Evolutionary conservation across 1,284 basidiomycete genomes (phyloP).

Genomic region (Ganoderma lingzhi): DNA sequence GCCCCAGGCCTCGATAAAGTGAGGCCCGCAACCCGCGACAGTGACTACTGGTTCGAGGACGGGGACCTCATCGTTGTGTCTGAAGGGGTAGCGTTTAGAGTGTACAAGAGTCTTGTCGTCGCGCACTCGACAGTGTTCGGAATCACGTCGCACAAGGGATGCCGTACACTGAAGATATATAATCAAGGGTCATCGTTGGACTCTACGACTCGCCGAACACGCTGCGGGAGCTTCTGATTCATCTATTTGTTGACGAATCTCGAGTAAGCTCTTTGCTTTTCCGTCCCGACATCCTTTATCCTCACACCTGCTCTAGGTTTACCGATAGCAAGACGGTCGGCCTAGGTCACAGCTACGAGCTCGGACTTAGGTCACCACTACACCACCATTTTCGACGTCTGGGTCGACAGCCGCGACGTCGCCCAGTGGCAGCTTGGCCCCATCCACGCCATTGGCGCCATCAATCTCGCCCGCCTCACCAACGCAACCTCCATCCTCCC

Average conservation of each 20-base stretch:
- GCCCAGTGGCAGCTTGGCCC: constrained; percentile 14
- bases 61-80: too few relatives aligned
- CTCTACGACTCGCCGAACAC: constrained; percentile 27
- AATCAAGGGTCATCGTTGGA: constrained; percentile 28
- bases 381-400: constrained; percentile 17
- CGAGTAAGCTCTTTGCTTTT: neutral
- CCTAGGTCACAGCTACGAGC: constrained; percentile 27
- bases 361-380: constrained; percentile 20
- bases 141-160: constrained; percentile 28
- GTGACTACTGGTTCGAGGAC: too few relatives aligned
- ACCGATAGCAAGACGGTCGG: constrained; percentile 9
- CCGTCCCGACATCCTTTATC: neutral
- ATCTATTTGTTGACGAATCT: constrained; percentile 14
- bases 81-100: too few relatives aligned
- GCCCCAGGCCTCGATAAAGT: too few relatives aligned
- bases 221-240: constrained; percentile 15
- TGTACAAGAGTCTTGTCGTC: too few relatives aligned
- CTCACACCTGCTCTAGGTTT: neutral
- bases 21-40: too few relatives aligned
- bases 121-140: constrained; percentile 22
- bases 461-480: constrained; percentile 25
- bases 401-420: constrained; percentile 11
- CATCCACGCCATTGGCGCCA: constrained; percentile 20
- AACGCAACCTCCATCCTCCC: constrained; percentile 20
- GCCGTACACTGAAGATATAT: constrained; percentile 4